These are phyloP conservation scores for Arthrobotrys entomopaga DNA, from an alignment of 2,329 filamentous ascomycete species.

Conservation along the genomic window DNA sequence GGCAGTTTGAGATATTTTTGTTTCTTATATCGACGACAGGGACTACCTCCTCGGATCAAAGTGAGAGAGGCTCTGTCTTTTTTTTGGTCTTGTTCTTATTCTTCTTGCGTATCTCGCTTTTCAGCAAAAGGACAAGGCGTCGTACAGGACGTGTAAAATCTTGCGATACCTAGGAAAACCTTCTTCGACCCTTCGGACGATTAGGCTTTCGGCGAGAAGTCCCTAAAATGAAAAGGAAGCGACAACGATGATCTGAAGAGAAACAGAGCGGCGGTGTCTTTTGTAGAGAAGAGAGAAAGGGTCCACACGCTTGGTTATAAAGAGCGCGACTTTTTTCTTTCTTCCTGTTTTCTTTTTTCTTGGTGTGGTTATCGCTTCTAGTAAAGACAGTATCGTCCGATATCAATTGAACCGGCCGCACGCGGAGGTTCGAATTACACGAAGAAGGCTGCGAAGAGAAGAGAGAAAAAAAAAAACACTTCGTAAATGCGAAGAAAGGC, in stretches of 20 bases:
- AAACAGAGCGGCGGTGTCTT: background rate
- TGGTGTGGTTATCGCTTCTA: constrained; percentile 18
- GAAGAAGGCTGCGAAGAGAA: constrained; percentile 35
- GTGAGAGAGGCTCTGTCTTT: constrained; percentile 43
- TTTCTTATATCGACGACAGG: constrained; percentile 30
- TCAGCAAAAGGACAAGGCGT: constrained; percentile 44
- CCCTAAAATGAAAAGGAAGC: constrained; percentile 18
- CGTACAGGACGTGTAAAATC: constrained; percentile 53
- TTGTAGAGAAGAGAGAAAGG: constrained; percentile 11
- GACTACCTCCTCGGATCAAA: constrained; percentile 51
- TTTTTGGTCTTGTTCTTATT: constrained; percentile 21
- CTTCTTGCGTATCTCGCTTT: constrained; percentile 10
- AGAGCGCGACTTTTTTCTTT: constrained; percentile 47
- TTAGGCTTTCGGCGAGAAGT: constrained; percentile 11
- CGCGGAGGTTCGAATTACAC: constrained; percentile 46
- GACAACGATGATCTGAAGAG: constrained; percentile 16
- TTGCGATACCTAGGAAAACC: constrained; percentile 46
- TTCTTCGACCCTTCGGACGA: constrained; percentile 22
- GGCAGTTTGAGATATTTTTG: constrained; percentile 5
- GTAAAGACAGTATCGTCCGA: constrained; percentile 31
- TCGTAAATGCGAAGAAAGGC: constrained; percentile 36
- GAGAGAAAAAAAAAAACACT: constrained; percentile 35
- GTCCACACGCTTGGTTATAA: constrained; percentile 51
- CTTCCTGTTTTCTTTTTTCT: constrained; percentile 2
- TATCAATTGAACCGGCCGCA: constrained; percentile 55